Evolutionary conservation across 2,329 filamentous ascomycete genomes (phyloP).

Genomic region (Phialophora tarda): DNA sequence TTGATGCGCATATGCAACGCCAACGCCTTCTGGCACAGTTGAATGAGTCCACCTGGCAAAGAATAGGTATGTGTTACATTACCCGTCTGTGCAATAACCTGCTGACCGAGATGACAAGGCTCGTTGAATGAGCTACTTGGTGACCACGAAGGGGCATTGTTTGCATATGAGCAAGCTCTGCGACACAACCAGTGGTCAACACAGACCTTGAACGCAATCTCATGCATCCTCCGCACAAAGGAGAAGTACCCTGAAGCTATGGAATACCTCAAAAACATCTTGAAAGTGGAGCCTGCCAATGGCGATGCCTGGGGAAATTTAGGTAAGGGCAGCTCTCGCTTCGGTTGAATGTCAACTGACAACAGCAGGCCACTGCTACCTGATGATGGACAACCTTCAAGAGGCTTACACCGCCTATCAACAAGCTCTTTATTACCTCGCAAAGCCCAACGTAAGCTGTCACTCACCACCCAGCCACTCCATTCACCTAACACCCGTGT

Average conservation of each 20-base stretch:
- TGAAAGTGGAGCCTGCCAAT: conserved; percentile 86
- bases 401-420: conserved; percentile 97
- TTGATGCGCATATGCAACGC: conserved; percentile 46
- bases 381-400: conserved; percentile 98
- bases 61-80: conserved; percentile 74
- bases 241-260: conserved; percentile 94
- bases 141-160: conserved; percentile 85
- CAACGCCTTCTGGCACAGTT: conserved; percentile 73
- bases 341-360: conserved; percentile 39
- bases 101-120: conserved; percentile 58
- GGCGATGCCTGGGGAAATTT: conserved; percentile 97
- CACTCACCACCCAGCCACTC: not conserved
- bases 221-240: conserved; percentile 84
- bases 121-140: conserved; percentile 85
- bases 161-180: conserved; percentile 88
- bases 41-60: conserved; percentile 90
- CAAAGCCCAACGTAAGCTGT: conserved; percentile 80
- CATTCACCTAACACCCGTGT: conserved; percentile 13
- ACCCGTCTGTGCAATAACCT: conserved; percentile 3
- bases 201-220: conserved; percentile 91
- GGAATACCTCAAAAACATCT: conserved; percentile 87
- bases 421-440: conserved; percentile 88
- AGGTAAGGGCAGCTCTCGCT: conserved; percentile 60
- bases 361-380: conserved; percentile 82
- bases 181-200: conserved; percentile 87